These are phyloP conservation scores for Heliocybe sulcata DNA, from an alignment of 1,284 basidiomycete genomes.

Conservation along the genomic window DNA sequence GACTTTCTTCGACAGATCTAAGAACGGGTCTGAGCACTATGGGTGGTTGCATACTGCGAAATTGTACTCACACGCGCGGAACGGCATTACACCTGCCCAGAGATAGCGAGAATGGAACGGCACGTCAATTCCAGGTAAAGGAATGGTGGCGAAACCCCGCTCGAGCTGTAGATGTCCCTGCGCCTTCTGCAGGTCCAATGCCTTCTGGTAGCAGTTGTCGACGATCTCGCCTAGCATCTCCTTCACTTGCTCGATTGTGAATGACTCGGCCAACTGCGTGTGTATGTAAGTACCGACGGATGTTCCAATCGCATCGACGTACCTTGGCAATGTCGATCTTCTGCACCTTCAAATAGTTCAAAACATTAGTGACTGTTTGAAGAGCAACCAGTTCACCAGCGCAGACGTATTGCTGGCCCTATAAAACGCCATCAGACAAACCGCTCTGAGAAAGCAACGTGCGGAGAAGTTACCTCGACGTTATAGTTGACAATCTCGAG, in stretches of 20 bases:
- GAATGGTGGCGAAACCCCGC: conserved; percentile 94
- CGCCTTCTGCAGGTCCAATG: conserved; percentile 73
- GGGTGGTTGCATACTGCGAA: conserved; percentile 12
- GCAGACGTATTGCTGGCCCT: conserved; percentile 97
- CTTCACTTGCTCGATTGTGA: conserved; percentile 83
- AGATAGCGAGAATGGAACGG: conserved; percentile 99
- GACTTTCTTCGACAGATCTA: conserved; percentile 97
- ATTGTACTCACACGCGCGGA: conserved; percentile 74
- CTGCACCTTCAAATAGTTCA: conserved; percentile 95
- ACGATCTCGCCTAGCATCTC: conserved; percentile 92
- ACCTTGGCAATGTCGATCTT: conserved; percentile 96
- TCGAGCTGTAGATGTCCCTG: conserved; percentile 94
- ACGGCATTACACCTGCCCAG: conserved; percentile 97
- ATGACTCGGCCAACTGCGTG: conserved; percentile 73
- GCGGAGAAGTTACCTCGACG: conserved; percentile 62
- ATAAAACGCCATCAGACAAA: not conserved
- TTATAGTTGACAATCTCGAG: conserved; percentile 98
- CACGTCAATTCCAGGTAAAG: conserved; percentile 95
- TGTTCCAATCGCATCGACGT: conserved; percentile 7
- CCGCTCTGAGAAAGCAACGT: not conserved
- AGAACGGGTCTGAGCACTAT: conserved; percentile 8
- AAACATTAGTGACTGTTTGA: conserved; percentile 91
- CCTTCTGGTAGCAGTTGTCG: conserved; percentile 72
- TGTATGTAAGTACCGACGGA: conserved; percentile 4
- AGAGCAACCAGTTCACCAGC: conserved; percentile 93